Evolutionary conservation across 208 protist species (phyloP).

Genomic region (Leishmania guyanensis): DNA sequence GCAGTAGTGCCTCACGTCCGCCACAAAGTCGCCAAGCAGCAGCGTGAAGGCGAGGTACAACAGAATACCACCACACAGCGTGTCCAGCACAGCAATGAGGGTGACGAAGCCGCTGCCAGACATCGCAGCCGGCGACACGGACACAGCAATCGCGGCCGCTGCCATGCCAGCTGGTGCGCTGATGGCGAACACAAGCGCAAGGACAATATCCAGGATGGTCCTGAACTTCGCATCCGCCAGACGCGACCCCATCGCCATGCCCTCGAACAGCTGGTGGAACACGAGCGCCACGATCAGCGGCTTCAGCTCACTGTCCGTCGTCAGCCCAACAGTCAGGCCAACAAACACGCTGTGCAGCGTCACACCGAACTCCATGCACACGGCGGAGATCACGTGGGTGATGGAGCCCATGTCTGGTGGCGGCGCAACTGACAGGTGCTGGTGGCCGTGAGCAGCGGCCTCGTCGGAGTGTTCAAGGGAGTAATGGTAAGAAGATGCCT

Average conservation of each 20-base stretch:
- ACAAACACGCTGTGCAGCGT: conserved; percentile 82
- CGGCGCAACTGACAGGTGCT: conserved; percentile 23
- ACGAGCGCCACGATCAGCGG: conserved; percentile 56
- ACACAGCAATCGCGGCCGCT: conserved; percentile 31
- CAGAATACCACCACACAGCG: conserved; percentile 71
- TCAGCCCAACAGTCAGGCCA: conserved; percentile 56
- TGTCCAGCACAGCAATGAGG: conserved; percentile 48
- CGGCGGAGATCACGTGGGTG: conserved; percentile 37
- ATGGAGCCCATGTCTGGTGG: conserved; percentile 28
- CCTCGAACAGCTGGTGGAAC: conserved; percentile 82
- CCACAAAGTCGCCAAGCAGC: conserved; percentile 63
- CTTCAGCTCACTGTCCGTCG: conserved; percentile 43
- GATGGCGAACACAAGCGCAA: conserved; percentile 48
- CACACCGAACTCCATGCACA: conserved; percentile 72
- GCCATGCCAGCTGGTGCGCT: conserved; percentile 53
- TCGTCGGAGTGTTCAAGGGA: neutral
- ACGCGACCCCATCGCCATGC: conserved; percentile 64
- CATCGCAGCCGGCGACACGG: conserved; percentile 34
- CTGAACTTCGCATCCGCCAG: conserved; percentile 57
- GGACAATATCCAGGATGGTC: conserved; percentile 32
- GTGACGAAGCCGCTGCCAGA: conserved; percentile 40
- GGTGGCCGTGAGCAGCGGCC: conserved; percentile 21
- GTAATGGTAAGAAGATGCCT: neutral
- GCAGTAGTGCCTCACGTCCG: conserved; percentile 31
- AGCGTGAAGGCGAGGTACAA: conserved; percentile 73